Conservation (phyloP, 208 protist species). For the Angomonas desouzai region DNA sequence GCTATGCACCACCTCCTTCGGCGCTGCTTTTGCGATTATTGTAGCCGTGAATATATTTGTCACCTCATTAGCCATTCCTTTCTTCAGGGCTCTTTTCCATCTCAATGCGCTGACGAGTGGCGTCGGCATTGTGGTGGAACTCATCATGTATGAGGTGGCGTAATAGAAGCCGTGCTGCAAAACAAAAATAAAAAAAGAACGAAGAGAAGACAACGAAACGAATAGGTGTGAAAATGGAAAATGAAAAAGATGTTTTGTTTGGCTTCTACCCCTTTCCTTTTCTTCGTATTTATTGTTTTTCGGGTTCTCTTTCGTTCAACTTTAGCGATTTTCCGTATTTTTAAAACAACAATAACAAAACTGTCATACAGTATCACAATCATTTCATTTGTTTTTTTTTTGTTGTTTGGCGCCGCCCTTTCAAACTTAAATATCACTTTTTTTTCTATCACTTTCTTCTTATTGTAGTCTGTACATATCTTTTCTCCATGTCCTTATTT, state of each 20-base stretch:
- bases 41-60: constrained; percentile 69
- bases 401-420: background rate
- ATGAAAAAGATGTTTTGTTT: too few species aligned
- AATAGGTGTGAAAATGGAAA: background rate
- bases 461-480: background rate
- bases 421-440: background rate
- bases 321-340: constrained; percentile 1
- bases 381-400: too few species aligned
- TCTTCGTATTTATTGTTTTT: too few species aligned
- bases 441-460: constrained; percentile 2
- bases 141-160: constrained; percentile 78
- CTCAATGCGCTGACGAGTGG: constrained; percentile 80
- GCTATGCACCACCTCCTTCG: constrained; percentile 79
- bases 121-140: constrained; percentile 74
- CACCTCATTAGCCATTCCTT: constrained; percentile 67
- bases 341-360: too few species aligned
- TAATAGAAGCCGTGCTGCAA: background rate
- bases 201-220: too few species aligned
- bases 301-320: too few species aligned
- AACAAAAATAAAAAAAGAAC: background rate
- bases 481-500: constrained; percentile 13
- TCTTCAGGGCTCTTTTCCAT: constrained; percentile 75
- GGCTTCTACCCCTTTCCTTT: too few species aligned
- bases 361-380: too few species aligned
- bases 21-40: constrained; percentile 59